These are phyloP conservation scores for Paraconiothyrium brasiliense DNA, from an alignment of 2,329 filamentous ascomycete genomes.

Conservation along the genomic window DNA sequence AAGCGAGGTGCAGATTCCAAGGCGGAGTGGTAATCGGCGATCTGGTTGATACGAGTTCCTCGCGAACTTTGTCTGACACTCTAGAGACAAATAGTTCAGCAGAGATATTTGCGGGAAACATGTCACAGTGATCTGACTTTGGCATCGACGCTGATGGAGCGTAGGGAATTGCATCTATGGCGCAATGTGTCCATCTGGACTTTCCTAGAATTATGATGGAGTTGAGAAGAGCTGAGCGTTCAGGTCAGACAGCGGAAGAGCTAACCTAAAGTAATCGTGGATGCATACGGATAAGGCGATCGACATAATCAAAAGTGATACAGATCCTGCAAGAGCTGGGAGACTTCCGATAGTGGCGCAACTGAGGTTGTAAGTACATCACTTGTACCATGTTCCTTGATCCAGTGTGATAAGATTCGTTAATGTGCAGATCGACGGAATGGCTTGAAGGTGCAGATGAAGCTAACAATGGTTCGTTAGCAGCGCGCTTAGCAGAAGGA, in stretches of 20 bases:
- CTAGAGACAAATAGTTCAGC: not conserved
- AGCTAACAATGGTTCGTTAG: not conserved
- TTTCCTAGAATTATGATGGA: not conserved
- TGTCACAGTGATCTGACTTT: not conserved
- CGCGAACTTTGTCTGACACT: not conserved
- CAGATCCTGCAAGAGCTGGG: constrained; percentile 12
- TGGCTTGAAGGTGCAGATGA: not conserved
- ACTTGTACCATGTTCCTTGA: not conserved
- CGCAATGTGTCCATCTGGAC: not conserved
- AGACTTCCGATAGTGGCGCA: constrained; percentile 1
- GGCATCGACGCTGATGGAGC: too few species aligned
- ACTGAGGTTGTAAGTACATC: not conserved
- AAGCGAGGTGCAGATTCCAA: constrained; percentile 4
- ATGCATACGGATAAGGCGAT: not conserved
- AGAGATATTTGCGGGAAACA: not conserved
- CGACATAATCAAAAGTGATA: constrained; percentile 1
- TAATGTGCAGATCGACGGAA: not conserved
- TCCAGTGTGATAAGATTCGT: not conserved
- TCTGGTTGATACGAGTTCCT: not conserved
- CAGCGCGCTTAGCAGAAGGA: not conserved
- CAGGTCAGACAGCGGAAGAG: not conserved
- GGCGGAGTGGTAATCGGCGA: constrained; percentile 7
- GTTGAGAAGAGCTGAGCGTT: not conserved
- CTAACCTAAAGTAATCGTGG: not conserved
- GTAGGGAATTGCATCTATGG: not conserved